These are phyloP conservation scores for Fusarium sublunatum DNA, from an alignment of 2,329 filamentous ascomycete genomes.

Conservation along the genomic window DNA sequence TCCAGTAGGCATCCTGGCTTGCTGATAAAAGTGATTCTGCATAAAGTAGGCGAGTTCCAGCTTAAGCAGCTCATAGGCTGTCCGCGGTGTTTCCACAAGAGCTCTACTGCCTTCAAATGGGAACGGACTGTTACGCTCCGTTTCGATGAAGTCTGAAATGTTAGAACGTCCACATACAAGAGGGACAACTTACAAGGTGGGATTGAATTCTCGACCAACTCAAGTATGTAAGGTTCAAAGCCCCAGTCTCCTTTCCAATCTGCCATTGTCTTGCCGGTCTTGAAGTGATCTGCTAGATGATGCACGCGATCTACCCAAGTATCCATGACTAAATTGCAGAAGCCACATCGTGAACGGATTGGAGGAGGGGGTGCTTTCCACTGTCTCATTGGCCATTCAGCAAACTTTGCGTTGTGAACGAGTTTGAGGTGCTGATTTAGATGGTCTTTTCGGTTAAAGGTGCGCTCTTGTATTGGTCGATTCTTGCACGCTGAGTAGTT, in stretches of 20 bases:
- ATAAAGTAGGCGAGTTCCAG: constrained; percentile 40
- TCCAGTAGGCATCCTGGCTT: constrained; percentile 21
- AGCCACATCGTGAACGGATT: constrained; percentile 55
- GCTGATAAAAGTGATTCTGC: constrained; percentile 40
- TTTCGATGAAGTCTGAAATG: constrained; percentile 37
- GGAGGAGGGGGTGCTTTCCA: constrained; percentile 54
- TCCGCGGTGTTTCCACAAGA: constrained; percentile 34
- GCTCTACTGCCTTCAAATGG: constrained; percentile 34
- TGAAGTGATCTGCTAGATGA: constrained; percentile 57
- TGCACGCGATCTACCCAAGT: constrained; percentile 52
- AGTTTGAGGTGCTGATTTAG: constrained; percentile 56
- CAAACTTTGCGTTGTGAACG: constrained; percentile 56
- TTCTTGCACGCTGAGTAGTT: constrained; percentile 61
- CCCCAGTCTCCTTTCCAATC: constrained; percentile 59
- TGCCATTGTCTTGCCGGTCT: constrained; percentile 54
- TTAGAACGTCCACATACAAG: neutral
- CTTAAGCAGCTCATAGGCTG: constrained; percentile 40
- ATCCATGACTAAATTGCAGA: constrained; percentile 52
- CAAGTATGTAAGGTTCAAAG: constrained; percentile 52
- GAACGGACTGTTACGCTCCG: constrained; percentile 38
- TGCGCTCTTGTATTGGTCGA: constrained; percentile 57
- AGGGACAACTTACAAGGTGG: constrained; percentile 50
- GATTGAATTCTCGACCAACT: constrained; percentile 56
- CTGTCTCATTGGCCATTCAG: constrained; percentile 43
- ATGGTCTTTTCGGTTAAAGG: constrained; percentile 58